Evolutionary conservation across 257 asterid genomes (phyloP).

Genomic region (Primulina eburnea): DNA sequence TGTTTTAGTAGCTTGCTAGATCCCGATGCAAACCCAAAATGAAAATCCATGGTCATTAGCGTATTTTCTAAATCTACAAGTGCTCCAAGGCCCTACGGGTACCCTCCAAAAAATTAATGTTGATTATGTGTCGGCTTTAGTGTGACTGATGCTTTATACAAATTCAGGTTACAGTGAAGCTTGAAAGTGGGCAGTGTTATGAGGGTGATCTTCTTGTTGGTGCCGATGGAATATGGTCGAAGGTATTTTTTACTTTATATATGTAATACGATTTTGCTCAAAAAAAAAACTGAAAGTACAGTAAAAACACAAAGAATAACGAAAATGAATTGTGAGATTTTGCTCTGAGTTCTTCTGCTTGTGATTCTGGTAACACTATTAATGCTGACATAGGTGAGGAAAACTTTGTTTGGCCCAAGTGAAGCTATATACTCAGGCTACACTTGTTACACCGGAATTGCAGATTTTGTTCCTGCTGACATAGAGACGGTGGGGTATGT

Average conservation of each 20-base stretch:
- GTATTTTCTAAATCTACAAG: background rate
- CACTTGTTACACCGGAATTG: slow-evolving; percentile 97
- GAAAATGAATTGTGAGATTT: background rate
- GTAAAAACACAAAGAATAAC: background rate
- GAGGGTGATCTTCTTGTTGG: slow-evolving; percentile 95
- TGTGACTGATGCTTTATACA: background rate
- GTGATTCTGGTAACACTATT: background rate
- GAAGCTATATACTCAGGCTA: slow-evolving; percentile 81
- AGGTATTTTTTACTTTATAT: slow-evolving; percentile 42
- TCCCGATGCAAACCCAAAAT: background rate
- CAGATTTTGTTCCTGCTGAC: slow-evolving; percentile 91
- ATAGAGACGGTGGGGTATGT: slow-evolving; percentile 92
- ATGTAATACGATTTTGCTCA: background rate
- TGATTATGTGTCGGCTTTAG: background rate
- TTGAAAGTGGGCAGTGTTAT: slow-evolving; percentile 62
- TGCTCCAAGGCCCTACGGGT: background rate
- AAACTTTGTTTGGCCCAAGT: slow-evolving; percentile 61
- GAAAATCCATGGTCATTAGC: background rate
- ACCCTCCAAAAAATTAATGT: background rate
- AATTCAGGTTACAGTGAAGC: slow-evolving; percentile 68
- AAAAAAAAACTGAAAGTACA: background rate
- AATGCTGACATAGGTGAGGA: slow-evolving; percentile 56
- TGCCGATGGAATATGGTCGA: slow-evolving; percentile 95
- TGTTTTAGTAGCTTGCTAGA: background rate
- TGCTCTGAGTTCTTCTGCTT: background rate